A percentile compares a stretch with the other conserved stretches of the same genome.
Conservation (phyloP, 768 basidiomycete species). For the Cubamyces lactineus region DNA sequence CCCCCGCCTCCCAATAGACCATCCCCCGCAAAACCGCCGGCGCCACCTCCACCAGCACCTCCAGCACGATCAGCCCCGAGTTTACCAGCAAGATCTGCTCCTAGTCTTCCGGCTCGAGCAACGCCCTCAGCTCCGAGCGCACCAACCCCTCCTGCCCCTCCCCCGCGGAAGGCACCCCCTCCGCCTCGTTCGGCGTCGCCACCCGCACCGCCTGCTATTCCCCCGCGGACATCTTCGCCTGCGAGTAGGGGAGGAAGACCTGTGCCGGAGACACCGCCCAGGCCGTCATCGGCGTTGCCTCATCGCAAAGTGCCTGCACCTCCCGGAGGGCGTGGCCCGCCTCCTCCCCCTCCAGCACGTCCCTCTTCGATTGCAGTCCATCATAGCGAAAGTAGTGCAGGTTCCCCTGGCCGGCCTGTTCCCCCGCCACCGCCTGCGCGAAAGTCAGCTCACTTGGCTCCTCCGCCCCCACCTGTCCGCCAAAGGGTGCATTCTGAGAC, state of each 20-base stretch:
- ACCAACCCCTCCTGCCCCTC: conserved; percentile 41
- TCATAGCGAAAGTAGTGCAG: conserved; percentile 27
- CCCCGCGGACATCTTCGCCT: conserved; percentile 25
- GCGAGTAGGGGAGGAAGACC: conserved; percentile 20
- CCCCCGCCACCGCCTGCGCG: conserved; percentile 49
- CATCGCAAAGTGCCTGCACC: conserved; percentile 31
- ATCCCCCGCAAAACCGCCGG: conserved; percentile 31
- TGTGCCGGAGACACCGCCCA: conserved; percentile 31
- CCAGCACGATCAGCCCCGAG: conserved; percentile 38
- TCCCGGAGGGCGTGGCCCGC: conserved; percentile 34
- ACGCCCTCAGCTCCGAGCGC: conserved; percentile 42
- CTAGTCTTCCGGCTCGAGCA: conserved; percentile 38
- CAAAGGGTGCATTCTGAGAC: conserved; percentile 48
- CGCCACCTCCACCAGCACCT: conserved; percentile 32
- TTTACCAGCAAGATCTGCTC: conserved; percentile 13
- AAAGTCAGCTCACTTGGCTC: conserved; percentile 27
- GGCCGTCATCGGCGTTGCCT: conserved; percentile 29
- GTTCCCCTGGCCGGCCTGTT: conserved; percentile 34
- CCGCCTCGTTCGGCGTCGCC: conserved; percentile 41
- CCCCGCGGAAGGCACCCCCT: conserved; percentile 38
- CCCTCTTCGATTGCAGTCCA: conserved; percentile 27
- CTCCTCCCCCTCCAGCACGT: conserved; percentile 29
- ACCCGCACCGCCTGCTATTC: conserved; percentile 36
- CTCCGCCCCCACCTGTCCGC: conserved; percentile 36
- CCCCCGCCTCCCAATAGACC: conserved; percentile 41